phyloP scores from a whole-genome alignment of 257 asterid species.

The Solanum neorickii region DNA sequence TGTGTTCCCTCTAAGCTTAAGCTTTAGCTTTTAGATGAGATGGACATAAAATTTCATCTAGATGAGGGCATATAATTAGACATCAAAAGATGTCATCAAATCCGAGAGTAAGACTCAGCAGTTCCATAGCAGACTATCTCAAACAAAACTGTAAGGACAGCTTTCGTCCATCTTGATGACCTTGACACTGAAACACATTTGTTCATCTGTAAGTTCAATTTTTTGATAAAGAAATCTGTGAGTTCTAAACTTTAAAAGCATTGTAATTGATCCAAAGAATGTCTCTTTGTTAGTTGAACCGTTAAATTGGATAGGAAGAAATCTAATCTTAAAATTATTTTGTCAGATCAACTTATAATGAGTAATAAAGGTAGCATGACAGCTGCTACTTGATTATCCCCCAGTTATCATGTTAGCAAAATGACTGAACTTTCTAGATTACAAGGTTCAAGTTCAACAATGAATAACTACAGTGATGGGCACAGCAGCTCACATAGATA shows the following conservation, averaged over 20 bases:
- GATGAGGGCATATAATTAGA: background rate
- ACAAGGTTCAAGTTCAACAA: background rate
- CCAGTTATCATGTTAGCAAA: background rate
- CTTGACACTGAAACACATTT: background rate
- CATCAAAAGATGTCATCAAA: background rate
- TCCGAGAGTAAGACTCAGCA: background rate
- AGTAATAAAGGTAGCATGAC: background rate
- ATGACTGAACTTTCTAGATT: background rate
- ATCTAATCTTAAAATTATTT: background rate
- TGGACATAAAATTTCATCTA: background rate
- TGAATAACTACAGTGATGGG: background rate
- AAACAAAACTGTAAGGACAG: background rate
- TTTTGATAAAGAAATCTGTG: background rate
- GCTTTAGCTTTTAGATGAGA: background rate
- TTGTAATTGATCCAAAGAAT: background rate
- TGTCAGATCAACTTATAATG: background rate
- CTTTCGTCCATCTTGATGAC: background rate
- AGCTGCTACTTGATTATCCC: background rate
- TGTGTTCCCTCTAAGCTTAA: background rate
- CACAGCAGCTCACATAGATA: slow-evolving; percentile 64
- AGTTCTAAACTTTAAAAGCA: background rate
- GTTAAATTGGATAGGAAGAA: background rate
- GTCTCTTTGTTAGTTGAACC: background rate
- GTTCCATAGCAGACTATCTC: background rate
- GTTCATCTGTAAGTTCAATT: background rate